Percentiles rank a stretch among this genome's conserved stretches.
Evolutionary conservation across 2,329 filamentous ascomycete genomes (phyloP).

Genomic region (Falciphora oryzae): DNA sequence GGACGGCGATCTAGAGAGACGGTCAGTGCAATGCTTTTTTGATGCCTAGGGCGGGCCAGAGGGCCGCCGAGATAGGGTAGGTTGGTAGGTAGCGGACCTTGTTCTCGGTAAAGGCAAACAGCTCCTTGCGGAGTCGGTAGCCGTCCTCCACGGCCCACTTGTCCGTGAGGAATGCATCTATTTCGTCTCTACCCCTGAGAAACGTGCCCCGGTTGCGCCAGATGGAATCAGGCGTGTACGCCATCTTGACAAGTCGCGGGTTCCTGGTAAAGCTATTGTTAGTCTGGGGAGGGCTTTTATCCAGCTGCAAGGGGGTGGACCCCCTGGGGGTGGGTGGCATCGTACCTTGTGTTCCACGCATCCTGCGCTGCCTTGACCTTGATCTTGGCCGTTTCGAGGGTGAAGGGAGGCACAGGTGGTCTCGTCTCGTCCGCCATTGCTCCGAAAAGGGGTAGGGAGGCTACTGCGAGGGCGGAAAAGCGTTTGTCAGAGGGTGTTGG

Average conservation of each 20-base stretch:
- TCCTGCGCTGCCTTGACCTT: slow-evolving; percentile 85
- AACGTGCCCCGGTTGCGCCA: slow-evolving; percentile 77
- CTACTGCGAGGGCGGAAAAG: no score
- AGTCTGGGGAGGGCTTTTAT: no score
- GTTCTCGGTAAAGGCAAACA: slow-evolving; percentile 71
- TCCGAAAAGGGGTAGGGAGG: not conserved
- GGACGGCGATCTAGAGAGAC: slow-evolving; percentile 61
- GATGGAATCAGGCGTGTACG: slow-evolving; percentile 69
- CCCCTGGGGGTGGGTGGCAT: not conserved
- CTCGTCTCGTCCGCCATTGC: slow-evolving; percentile 21
- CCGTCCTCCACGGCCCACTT: slow-evolving; percentile 71
- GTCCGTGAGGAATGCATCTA: slow-evolving; percentile 59
- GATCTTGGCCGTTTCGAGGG: slow-evolving; percentile 57
- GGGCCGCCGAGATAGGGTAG: not conserved
- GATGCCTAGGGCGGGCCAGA: not conserved
- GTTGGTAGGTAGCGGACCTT: slow-evolving; percentile 33
- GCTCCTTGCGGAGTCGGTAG: slow-evolving; percentile 74
- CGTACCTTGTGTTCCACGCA: slow-evolving; percentile 70
- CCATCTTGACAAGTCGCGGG: slow-evolving; percentile 58
- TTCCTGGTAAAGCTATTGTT: slow-evolving; percentile 39
- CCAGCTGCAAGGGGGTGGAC: no score
- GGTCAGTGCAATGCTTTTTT: not conserved
- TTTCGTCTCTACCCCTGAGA: slow-evolving; percentile 60
- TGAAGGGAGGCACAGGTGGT: slow-evolving; percentile 66
- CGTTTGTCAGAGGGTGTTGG: no score